A percentile compares a stretch with the other conserved stretches of the same genome.
Evolutionary conservation across 2,329 filamentous ascomycete genomes (phyloP).

Genomic region (Colletotrichum incanum): DNA sequence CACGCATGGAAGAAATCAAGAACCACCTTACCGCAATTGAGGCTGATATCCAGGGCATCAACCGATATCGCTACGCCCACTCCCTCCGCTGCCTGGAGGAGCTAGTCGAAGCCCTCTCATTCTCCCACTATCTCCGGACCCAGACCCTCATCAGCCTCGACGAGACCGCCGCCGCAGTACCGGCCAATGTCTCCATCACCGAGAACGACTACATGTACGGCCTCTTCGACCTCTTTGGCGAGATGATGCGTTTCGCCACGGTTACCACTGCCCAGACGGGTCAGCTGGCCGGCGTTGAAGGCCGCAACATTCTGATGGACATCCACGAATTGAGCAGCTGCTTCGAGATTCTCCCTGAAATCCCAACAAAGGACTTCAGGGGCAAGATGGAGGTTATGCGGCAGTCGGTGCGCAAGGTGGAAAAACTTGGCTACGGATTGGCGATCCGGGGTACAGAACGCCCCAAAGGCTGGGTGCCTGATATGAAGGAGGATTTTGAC

Average conservation of each 20-base stretch:
- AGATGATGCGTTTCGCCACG: constrained; percentile 97
- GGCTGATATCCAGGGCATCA: constrained; percentile 82
- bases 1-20: constrained; percentile 80
- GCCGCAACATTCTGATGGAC: constrained; percentile 81
- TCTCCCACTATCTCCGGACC: constrained; percentile 87
- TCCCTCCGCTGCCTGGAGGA: constrained; percentile 93
- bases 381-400: constrained; percentile 92
- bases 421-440: constrained; percentile 90
- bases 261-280: constrained; percentile 86
- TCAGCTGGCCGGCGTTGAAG: constrained; percentile 57
- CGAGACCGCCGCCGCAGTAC: constrained; percentile 68
- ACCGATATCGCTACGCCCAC: constrained; percentile 85
- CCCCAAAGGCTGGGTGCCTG: constrained; percentile 93
- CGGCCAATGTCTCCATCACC: constrained; percentile 74
- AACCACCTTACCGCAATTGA: constrained; percentile 78
- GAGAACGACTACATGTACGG: constrained; percentile 91
- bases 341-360: constrained; percentile 81
- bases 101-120: constrained; percentile 92
- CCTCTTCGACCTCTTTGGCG: constrained; percentile 93
- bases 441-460: constrained; percentile 89
- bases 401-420: constrained; percentile 93
- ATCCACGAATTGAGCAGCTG: constrained; percentile 83
- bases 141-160: constrained; percentile 81
- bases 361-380: constrained; percentile 70
- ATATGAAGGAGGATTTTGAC: constrained; percentile 63